Base-by-base conservation (phyloP, 768 basidiomycete species). In the Boletus reticulatus region DNA sequence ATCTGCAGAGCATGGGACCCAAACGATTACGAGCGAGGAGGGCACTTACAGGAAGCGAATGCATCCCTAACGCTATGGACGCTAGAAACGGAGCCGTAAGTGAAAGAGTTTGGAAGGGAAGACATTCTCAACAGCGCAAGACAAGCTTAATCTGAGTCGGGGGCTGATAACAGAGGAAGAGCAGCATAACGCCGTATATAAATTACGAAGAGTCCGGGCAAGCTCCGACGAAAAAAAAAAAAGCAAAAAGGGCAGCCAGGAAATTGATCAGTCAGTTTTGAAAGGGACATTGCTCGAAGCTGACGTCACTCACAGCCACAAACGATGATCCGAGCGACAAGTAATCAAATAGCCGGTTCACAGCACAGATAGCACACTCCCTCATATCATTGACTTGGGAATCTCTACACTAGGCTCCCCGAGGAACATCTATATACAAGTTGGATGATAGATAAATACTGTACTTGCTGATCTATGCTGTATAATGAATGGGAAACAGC, bases 1-100 rank as follows among this genome's bases (percentile, higher is more conserved):
- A 67, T 89, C 88, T 90, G 59, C 19, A 56, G 53, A 52, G 19
- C 12, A 48, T 58, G 29, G 52, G 44, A 42, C 27, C n/a, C 37
- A 29, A 60, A 50, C 10, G 12, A 46, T 20, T 31, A 20, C 10
- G 44, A 56, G 2, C 17, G n/a, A 22, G 32, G 8, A 37, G 12
- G 37, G 19, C 19, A 70, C 80, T 66, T 60, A 84, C 86, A 87
- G 16, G 85, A 85, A 19, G 79, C 76, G 17, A 88, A 80, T 4
- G 76, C 85, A 69, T 84, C 81, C 51, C 76, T 66, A 19, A 82
- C 76, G 59, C 78, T 82, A 29, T 75, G 71, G 12, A 72, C 71
- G 58, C 80, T 82, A 16, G 81, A 75, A 22, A 73, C 73, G 34
- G 82, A 82, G 38, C 77, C 80, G 27, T 79, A 72, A 50, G 67